These are phyloP conservation scores for Fragilaria crotonensis DNA, from an alignment of 108 stramenopile species.

Conservation along the genomic window DNA sequence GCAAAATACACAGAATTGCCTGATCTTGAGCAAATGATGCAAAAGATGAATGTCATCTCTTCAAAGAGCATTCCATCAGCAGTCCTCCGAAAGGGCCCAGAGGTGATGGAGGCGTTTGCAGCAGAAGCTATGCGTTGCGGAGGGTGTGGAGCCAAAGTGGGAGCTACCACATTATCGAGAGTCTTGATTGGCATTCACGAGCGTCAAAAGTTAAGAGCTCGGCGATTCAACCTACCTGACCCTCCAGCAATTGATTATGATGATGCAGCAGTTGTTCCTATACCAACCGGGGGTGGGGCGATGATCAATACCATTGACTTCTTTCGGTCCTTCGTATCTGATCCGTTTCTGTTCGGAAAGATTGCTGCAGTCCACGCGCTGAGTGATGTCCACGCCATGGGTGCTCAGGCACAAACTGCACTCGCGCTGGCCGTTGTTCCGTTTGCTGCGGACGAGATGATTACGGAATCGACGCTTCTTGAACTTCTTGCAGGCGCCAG, in stretches of 20 bases:
- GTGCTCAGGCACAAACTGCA: conserved; percentile 34
- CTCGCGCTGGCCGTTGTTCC: conserved; percentile 40
- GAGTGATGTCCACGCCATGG: conserved; percentile 60
- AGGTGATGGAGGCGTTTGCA: conserved; percentile 12
- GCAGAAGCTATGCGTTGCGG: conserved; percentile 51
- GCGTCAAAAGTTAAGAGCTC: neutral
- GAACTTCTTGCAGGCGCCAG: conserved; percentile 46
- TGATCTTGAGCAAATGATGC: neutral
- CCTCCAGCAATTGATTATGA: conserved; percentile 16
- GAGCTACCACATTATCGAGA: conserved; percentile 11
- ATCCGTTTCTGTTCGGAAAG: conserved; percentile 56
- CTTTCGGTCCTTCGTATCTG: conserved; percentile 42
- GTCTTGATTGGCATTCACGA: conserved; percentile 10
- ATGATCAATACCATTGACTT: conserved; percentile 60
- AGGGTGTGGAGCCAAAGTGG: conserved; percentile 61
- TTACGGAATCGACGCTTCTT: conserved; percentile 31
- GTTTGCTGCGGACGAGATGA: conserved; percentile 18
- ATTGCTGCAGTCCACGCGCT: conserved; percentile 61
- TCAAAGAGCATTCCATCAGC: neutral
- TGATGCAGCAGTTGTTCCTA: conserved; percentile 27
- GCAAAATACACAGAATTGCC: conserved; percentile 38
- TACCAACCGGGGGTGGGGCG: neutral
- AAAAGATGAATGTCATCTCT: neutral
- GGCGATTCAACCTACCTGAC: neutral
- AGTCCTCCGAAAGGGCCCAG: conserved; percentile 3